Base-by-base conservation (phyloP, 2,329 filamentous ascomycete genomes). In the Xylariaceae sp. region DNA sequence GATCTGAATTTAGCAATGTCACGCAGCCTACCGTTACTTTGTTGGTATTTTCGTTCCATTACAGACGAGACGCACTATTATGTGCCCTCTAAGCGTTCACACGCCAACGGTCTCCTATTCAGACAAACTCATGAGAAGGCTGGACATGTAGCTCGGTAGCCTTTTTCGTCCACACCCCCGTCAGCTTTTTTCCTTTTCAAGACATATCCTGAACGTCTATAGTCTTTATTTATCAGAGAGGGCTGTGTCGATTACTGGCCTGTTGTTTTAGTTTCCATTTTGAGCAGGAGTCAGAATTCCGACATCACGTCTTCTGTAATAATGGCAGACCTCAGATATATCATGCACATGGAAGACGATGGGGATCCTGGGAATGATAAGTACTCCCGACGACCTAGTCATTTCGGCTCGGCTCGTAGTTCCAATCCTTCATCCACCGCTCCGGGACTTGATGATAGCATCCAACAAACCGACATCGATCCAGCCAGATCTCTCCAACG, bases 251-350 rank as follows among this genome's bases (percentile, higher is more conserved):
- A 63, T 71, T 72, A 69, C 68, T 71, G 67, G 67, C 67, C 68
- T 68, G 39, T 70, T 62, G 67, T 63, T 66, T 68, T 60, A 62
- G 69, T 69, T 73, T 73, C 75, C 74, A 60, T 59, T 62, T 62
- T 59, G 72, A 61, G 59, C 59, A 53, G 50, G 59, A 59, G 56
- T 56, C 59, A 55, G 49, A 50, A 35, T 34, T 44, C 54, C 52
- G 30, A 37, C 52, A 39, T 23, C 61, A 30, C 8, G 48, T 58
- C 58, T 51, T 52, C 55, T 57, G 56, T 56, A 64, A 58, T 60
- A 54, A 65, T 84, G 81, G 76, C 80, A 65, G 81, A 78, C 69
- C 76, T 84, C 65, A 78, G 77, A 67, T 80, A 80, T 68, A 84
- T 84, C 70, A 82, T 84, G 78, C 81, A 83, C 71, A 74, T 76